phyloP scores from a whole-genome alignment of 345 rosid species.

The Murraya paniculata region DNA sequence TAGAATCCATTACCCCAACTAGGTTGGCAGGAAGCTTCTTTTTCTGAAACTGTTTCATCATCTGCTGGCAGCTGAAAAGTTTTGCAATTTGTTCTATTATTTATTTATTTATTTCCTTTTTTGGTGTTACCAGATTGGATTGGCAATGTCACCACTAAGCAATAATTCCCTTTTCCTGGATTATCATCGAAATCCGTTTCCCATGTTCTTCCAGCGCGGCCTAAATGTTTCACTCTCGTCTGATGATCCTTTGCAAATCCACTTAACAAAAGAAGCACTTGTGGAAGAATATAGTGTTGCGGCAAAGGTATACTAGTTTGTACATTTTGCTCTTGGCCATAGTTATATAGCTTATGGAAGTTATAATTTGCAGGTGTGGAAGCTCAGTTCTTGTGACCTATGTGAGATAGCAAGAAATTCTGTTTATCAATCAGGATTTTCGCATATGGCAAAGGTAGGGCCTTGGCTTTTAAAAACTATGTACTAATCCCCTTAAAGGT shows the following conservation, averaged over 20 bases:
- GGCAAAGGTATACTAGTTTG: slow-evolving; percentile 36
- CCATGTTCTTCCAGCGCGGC: slow-evolving; percentile 47
- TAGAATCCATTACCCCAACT: background rate
- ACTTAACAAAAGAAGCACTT: slow-evolving; percentile 53
- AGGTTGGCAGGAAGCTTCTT: background rate
- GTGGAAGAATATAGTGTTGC: slow-evolving; percentile 61
- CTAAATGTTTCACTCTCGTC: slow-evolving; percentile 52
- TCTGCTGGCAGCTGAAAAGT: background rate
- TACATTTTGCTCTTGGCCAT: background rate
- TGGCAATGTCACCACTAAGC: slow-evolving; percentile 59
- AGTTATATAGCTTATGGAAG: background rate
- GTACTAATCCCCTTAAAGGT: background rate
- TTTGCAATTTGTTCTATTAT: background rate
- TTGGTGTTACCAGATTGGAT: slow-evolving; percentile 33
- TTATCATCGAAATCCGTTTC: slow-evolving; percentile 50
- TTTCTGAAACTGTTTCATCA: background rate
- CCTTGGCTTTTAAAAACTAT: background rate
- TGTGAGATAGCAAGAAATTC: slow-evolving; percentile 61
- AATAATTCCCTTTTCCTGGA: slow-evolving; percentile 58
- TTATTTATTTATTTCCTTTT: background rate
- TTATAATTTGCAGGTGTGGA: slow-evolving; percentile 40
- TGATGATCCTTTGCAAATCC: slow-evolving; percentile 59
- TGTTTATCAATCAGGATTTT: slow-evolving; percentile 53
- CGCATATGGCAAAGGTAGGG: slow-evolving; percentile 42
- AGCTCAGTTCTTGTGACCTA: slow-evolving; percentile 53